phyloP scores from a whole-genome alignment of 345 rosid species.

The Aquilaria sinensis region DNA sequence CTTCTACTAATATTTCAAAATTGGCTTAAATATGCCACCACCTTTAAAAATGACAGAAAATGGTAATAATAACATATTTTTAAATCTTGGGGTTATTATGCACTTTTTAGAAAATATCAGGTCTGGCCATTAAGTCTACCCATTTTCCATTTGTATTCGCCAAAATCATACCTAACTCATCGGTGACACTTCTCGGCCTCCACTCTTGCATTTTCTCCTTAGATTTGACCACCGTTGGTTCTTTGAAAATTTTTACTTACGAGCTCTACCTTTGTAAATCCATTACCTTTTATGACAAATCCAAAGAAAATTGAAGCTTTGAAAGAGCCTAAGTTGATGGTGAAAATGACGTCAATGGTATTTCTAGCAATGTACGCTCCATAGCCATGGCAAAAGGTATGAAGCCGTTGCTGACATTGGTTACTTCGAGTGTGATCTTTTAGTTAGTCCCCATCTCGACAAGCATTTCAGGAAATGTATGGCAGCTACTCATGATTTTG shows the following conservation, averaged over 20 bases:
- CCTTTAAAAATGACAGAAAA: too few relatives aligned
- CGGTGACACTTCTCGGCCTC: too few relatives aligned
- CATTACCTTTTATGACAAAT: slow-evolving; percentile 7
- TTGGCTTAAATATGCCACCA: too few relatives aligned
- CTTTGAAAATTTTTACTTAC: slow-evolving; percentile 18
- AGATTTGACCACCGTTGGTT: slow-evolving; percentile 18
- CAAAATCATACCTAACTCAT: too few relatives aligned
- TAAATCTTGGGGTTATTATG: too few relatives aligned
- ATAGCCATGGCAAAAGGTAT: slow-evolving; percentile 81
- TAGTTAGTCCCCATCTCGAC: slow-evolving; percentile 89
- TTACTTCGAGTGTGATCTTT: slow-evolving; percentile 80
- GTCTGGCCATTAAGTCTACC: too few relatives aligned
- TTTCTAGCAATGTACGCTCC: slow-evolving; percentile 32
- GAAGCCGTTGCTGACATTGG: slow-evolving; percentile 75
- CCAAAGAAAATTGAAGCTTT: neutral
- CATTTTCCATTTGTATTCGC: too few relatives aligned
- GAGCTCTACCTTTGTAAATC: slow-evolving; percentile 14
- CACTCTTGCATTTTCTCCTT: neutral
- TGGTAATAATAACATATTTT: too few relatives aligned
- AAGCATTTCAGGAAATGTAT: slow-evolving; percentile 77
- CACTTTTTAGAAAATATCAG: too few relatives aligned
- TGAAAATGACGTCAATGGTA: slow-evolving; percentile 33
- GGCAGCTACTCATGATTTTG: slow-evolving; percentile 95
- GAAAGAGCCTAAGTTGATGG: slow-evolving; percentile 14
- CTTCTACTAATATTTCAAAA: too few relatives aligned